Evolutionary conservation across 345 rosid species (phyloP), one percentile per base, ranked within the genome.

Genomic region (Eucalyptus pauciflora): DNA sequence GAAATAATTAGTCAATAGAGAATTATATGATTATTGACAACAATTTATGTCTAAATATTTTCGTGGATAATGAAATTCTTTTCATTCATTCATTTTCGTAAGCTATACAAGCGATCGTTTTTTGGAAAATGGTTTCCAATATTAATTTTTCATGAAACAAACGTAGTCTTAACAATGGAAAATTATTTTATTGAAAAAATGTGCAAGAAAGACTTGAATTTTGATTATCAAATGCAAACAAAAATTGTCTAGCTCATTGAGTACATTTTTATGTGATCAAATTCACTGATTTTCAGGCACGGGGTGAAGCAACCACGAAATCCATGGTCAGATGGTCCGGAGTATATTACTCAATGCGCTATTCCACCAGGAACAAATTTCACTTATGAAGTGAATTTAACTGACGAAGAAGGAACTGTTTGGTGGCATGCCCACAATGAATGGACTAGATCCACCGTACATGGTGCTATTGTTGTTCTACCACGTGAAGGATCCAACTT

Each of bases 371-470:
- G 9, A 64, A 64, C 71, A 64, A 64, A 29, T 29, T 64, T 64
- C n/a, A 64, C 37, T 29, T 64, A 29, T n/a, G 71, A 29, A 64
- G 17, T 62, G 33, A 62, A 62, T 62, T 62, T 29, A 29, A 14
- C 18, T 64, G 20, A 64, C 0, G 71, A 64, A 64, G 17, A 64
- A 64, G 33, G 37, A 64, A 29, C 37, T 6, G 18, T 64, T 64
- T 64, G 71, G 71, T 64, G 17, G 37, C 71, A 62, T 62, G 91
- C 94, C 22, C 94, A 92, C 22, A 91, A 88, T 45, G 92, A 92
- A 7, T 92, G 94, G 93, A 89, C 93, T 31, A 50, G 94, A 18
- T 89, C 88, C 29, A 93, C 92, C 7, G 92, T 93, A 8, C 90
- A 92, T 45, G 93, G 94, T 11, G 92, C 93, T 31, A 88, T 91